Base-by-base conservation (phyloP, 2,329 filamentous ascomycete genomes). In the Phialocephala subalpina region DNA sequence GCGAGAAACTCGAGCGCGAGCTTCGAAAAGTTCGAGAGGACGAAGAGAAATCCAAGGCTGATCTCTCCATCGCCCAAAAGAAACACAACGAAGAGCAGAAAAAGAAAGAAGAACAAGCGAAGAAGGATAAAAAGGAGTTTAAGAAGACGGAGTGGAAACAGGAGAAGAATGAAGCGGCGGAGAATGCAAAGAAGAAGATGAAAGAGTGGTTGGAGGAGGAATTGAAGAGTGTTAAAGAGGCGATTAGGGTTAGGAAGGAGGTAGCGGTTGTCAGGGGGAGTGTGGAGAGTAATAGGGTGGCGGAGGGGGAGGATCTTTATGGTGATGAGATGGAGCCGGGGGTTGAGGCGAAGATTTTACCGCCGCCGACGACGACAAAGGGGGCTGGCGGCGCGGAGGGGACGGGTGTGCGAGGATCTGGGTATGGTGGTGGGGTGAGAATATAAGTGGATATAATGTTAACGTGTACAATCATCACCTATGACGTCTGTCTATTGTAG, bases 231-330 rank as follows among this genome's bases (percentile, higher is more conserved):
- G 64, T 69, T 7, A 63, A 35, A 18, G 69, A 71, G 60, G 67
- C 63, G 18, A 67, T 69, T 40, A 55, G 69, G 12, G 60, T 71
- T 0, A 61, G 67, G 59, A 67, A 47, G 63, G 67, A 71, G 63
- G 60, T 71, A 14, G 69, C 69, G 18, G 36, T 67, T 53, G 64
- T 67, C 8, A 66, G 67, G 49, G 69, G 69, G 9, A 49, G 60
- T 6, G 64, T 69, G 25, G 64, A 69, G 55, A 47, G 57, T 14
- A 69, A 71, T 60, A 36, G 69, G 25, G 22, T 67, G 8, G 59
- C 64, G 1, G 69, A 71, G 60, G 69, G 67, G 3, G 66, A 64
- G 56, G 58, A 68, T 63, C 60, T 71, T 18, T 71, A 71, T 59
- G 69, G 63, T 5, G 62, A 69, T 64, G 65, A 67, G 8, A 7